phyloP scores from a whole-genome alignment of 1,284 basidiomycete species.

The Cutaneotrichosporon curvatum region DNA sequence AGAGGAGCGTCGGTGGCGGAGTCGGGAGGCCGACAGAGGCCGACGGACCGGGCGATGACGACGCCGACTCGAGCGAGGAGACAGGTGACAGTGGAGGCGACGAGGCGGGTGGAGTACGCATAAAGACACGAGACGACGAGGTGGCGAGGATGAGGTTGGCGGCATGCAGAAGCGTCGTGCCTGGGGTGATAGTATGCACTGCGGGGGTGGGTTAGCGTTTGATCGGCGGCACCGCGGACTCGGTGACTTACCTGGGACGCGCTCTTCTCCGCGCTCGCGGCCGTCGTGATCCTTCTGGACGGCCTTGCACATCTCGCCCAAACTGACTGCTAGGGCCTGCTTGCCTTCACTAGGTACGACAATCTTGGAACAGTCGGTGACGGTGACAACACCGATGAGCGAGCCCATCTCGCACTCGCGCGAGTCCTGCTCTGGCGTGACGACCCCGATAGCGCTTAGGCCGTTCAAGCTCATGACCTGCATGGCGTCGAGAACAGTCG shows the following conservation, averaged over 20 bases:
- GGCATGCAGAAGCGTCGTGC: conserved; percentile 28
- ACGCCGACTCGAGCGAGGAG: conserved; percentile 18
- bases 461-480: conserved; percentile 34
- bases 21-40: conserved; percentile 22
- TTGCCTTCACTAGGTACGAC: conserved; percentile 36
- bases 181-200: conserved; percentile 33
- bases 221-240: background rate
- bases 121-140: conserved; percentile 30
- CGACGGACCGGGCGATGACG: conserved; percentile 16
- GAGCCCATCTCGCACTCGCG: conserved; percentile 9
- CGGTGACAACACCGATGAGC: conserved; percentile 29
- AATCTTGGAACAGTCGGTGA: conserved; percentile 24
- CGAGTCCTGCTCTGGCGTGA: conserved; percentile 16
- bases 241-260: conserved; percentile 28
- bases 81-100: conserved; percentile 28
- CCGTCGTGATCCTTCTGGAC: conserved; percentile 27
- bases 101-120: conserved; percentile 16
- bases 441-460: conserved; percentile 29
- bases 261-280: conserved; percentile 30
- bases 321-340: conserved; percentile 27
- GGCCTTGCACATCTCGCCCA: conserved; percentile 28
- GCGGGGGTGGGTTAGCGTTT: conserved; percentile 9
- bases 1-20: conserved; percentile 27
- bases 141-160: conserved; percentile 36
- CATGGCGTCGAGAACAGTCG: conserved; percentile 37